phyloP scores from a whole-genome alignment of 2,329 filamentous ascomycete genomes.

The Cladorrhinum sp. region DNA sequence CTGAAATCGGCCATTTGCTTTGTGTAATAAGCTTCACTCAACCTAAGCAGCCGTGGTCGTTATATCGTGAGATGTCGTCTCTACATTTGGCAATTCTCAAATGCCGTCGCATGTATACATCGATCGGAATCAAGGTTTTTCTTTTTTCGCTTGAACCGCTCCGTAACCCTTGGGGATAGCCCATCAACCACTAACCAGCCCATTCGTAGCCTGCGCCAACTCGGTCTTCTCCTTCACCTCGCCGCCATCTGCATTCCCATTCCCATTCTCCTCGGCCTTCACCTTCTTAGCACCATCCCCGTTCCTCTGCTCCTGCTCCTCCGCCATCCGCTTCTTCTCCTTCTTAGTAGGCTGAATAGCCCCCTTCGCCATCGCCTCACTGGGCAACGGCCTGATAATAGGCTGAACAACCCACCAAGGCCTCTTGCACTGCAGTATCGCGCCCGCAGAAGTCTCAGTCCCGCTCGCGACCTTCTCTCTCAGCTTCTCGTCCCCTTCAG shows the following conservation, averaged over 20 bases:
- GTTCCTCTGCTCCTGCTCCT: conserved; percentile 14
- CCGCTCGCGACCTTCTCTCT: conserved; percentile 35
- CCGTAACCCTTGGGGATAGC: too few relatives aligned
- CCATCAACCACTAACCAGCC: conserved; percentile 23
- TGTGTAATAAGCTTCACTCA: too few relatives aligned
- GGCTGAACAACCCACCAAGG: conserved; percentile 92
- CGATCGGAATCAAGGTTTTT: too few relatives aligned
- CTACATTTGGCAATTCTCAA: too few relatives aligned
- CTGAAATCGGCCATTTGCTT: too few relatives aligned
- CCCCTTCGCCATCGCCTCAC: conserved; percentile 81
- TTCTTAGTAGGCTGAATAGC: conserved; percentile 65
- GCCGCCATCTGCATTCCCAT: conserved; percentile 3
- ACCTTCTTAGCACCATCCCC: neutral
- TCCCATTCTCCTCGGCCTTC: conserved; percentile 11
- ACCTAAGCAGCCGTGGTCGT: too few relatives aligned
- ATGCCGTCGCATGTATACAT: too few relatives aligned
- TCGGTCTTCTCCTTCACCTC: conserved; percentile 18
- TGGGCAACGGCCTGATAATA: conserved; percentile 79
- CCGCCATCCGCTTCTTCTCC: conserved; percentile 33
- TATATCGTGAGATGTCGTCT: too few relatives aligned
- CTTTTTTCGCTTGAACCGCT: neutral
- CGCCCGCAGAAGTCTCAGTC: conserved; percentile 59
- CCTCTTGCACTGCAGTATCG: conserved; percentile 69
- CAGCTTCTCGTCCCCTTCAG: conserved; percentile 27
- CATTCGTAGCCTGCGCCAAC: conserved; percentile 14